Evolutionary conservation across 768 basidiomycete species (phyloP).

Genomic region (Mycena venus): DNA sequence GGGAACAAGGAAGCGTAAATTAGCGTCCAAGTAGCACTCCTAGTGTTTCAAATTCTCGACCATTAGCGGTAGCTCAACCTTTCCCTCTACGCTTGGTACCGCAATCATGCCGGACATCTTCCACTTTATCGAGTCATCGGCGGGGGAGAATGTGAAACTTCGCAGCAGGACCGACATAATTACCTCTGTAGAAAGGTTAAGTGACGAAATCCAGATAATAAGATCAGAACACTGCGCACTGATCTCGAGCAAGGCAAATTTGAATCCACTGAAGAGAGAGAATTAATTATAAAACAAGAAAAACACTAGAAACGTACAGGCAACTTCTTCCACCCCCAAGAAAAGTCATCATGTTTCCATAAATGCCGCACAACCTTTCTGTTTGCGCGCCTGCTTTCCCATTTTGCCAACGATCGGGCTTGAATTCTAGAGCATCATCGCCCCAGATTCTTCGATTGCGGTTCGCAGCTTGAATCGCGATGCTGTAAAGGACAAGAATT

Average conservation of each 20-base stretch:
- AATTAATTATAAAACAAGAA: neutral
- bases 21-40: too few relatives aligned
- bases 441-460: neutral
- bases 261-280: neutral
- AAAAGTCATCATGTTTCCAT: conserved; percentile 15
- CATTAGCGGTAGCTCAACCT: neutral
- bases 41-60: neutral
- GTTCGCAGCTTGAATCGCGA: neutral
- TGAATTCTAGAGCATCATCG: neutral
- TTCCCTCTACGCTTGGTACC: neutral
- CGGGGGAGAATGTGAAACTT: neutral
- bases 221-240: neutral
- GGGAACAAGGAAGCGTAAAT: too few relatives aligned
- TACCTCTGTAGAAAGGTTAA: neutral
- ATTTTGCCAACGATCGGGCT: conserved; percentile 42
- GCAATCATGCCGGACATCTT: neutral
- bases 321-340: neutral
- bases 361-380: neutral
- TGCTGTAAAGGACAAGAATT: too few relatives aligned
- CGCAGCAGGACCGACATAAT: neutral
- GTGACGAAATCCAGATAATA: neutral
- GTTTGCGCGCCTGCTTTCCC: neutral
- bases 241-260: neutral
- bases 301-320: neutral
- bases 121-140: neutral